These are phyloP conservation scores for Thinopyrum elongatum DNA, from an alignment of 176 grass and related monocot species.

Conservation along the genomic window DNA sequence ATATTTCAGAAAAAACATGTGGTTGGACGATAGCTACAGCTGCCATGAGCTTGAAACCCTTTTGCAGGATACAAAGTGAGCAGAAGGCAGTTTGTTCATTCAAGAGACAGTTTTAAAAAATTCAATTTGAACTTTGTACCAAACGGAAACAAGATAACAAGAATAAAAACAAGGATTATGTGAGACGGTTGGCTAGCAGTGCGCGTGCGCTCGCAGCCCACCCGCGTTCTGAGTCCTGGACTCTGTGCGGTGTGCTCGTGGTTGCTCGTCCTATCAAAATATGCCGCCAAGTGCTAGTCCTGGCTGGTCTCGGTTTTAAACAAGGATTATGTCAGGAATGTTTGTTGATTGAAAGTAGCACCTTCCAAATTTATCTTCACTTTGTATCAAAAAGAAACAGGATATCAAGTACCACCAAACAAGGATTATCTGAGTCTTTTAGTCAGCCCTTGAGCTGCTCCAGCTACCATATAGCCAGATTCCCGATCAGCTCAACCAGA, in stretches of 20 bases:
- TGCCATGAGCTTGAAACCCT: neutral
- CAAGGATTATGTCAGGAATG: neutral
- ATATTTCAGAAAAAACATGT: conserved; percentile 2
- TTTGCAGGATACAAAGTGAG: neutral
- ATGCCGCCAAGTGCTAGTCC: too few species aligned
- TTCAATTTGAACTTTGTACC: neutral
- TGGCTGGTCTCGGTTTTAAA: neutral
- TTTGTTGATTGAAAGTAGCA: neutral
- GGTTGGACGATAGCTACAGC: neutral
- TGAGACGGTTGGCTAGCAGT: neutral
- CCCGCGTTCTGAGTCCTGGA: too few species aligned
- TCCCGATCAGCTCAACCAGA: conserved; percentile 1
- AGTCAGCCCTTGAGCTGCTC: conserved; percentile 2
- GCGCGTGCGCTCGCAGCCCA: too few species aligned
- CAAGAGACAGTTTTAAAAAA: neutral
- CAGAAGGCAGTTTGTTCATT: neutral
- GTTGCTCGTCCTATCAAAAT: too few species aligned
- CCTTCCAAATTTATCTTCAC: neutral
- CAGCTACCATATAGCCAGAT: neutral
- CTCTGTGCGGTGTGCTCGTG: too few species aligned
- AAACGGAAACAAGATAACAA: neutral
- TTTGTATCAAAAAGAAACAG: neutral
- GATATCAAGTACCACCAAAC: neutral
- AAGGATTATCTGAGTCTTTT: neutral
- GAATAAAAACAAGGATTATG: neutral